phyloP scores from a whole-genome alignment of 768 basidiomycete genomes.

The Leccinum arenicola region DNA sequence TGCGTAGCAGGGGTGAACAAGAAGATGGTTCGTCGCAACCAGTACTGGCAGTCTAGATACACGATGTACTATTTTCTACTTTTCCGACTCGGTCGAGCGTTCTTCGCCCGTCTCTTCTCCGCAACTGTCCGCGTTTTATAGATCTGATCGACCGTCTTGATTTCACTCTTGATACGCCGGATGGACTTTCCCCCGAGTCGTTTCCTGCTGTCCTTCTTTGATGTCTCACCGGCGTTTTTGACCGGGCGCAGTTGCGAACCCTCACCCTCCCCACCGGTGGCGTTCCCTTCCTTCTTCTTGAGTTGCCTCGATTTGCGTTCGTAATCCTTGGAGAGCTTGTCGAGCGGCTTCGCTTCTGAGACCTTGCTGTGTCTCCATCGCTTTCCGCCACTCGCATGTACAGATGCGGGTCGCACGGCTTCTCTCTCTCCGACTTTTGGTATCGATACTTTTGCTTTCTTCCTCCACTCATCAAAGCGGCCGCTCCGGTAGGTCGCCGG shows the following conservation, averaged over 20 bases:
- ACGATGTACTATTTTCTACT: constrained; percentile 24
- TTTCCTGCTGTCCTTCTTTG: constrained; percentile 34
- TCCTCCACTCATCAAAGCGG: constrained; percentile 93
- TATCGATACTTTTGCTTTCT: constrained; percentile 66
- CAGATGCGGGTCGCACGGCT: constrained; percentile 36
- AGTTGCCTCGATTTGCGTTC: constrained; percentile 67
- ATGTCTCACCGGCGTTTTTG: constrained; percentile 30
- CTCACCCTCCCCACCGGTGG: constrained; percentile 24
- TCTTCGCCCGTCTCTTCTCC: constrained; percentile 73
- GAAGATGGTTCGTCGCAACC: neutral
- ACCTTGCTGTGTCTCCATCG: constrained; percentile 74
- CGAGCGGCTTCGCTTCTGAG: constrained; percentile 66
- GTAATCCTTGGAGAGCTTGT: constrained; percentile 69
- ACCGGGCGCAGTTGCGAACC: constrained; percentile 16
- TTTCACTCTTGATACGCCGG: constrained; percentile 71
- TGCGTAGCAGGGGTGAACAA: constrained; percentile 15
- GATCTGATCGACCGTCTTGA: constrained; percentile 87
- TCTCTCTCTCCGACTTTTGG: constrained; percentile 86
- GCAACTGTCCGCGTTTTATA: constrained; percentile 64
- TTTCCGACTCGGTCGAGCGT: constrained; percentile 63
- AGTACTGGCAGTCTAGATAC: constrained; percentile 2
- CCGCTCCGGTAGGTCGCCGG: constrained; percentile 93
- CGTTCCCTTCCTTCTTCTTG: constrained; percentile 51
- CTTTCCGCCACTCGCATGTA: constrained; percentile 41
- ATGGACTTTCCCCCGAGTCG: constrained; percentile 60